phyloP scores from a whole-genome alignment of 805 yeast genomes.

The Lachancea nothofagi region DNA sequence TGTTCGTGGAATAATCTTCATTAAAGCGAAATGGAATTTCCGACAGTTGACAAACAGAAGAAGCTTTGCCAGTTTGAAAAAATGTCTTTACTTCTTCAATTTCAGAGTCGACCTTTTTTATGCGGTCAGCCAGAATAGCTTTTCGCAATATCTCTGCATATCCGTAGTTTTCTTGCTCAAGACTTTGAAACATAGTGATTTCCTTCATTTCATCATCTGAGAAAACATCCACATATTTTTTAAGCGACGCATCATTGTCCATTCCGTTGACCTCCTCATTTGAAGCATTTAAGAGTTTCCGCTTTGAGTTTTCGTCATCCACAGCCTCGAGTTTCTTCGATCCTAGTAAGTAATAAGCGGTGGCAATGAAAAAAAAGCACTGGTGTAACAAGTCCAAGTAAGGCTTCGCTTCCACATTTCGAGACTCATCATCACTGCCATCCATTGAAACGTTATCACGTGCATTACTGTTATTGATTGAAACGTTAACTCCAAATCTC shows the following conservation, averaged over 20 bases:
- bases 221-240: constrained; percentile 20
- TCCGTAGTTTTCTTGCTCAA: constrained; percentile 50
- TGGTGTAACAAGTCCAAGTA: constrained; percentile 60
- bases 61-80: not conserved
- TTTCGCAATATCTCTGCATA: constrained; percentile 59
- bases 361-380: constrained; percentile 67
- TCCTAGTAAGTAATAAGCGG: constrained; percentile 29
- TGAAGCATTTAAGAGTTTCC: constrained; percentile 2
- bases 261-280: constrained; percentile 9
- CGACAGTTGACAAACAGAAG: not conserved
- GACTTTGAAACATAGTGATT: constrained; percentile 34
- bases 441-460: not conserved
- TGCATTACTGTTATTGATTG: not conserved
- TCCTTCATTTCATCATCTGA: constrained; percentile 26
- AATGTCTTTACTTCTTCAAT: constrained; percentile 24
- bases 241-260: constrained; percentile 1
- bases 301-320: constrained; percentile 29
- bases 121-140: constrained; percentile 41
- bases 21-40: constrained; percentile 11
- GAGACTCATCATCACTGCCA: not conserved
- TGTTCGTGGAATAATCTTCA: constrained; percentile 21
- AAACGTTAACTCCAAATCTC: constrained; percentile 13
- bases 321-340: constrained; percentile 24
- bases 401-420: constrained; percentile 17
- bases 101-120: constrained; percentile 21